Conservation (phyloP, 805 yeast species). For the Huiozyma naganishii region DNA sequence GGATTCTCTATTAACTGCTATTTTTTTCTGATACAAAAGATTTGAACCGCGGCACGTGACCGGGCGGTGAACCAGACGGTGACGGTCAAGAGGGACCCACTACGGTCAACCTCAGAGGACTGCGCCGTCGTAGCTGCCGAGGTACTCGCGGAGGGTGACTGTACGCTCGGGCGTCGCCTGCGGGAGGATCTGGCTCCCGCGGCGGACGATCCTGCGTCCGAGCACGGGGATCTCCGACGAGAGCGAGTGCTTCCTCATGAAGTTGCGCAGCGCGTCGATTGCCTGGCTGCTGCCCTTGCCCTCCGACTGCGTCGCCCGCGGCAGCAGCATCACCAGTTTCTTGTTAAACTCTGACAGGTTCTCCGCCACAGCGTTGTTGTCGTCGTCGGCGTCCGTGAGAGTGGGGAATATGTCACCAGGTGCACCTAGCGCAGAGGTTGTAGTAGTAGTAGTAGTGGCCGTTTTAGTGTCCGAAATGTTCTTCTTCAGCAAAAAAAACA, state of each 20-base stretch:
- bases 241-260: slow-evolving; percentile 19
- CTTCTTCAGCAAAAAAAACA: slow-evolving; percentile 36
- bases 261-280: slow-evolving; percentile 16
- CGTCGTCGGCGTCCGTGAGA: slow-evolving; percentile 3
- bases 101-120: slow-evolving; percentile 33
- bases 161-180: slow-evolving; percentile 6
- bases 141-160: slow-evolving; percentile 1
- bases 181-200: slow-evolving; percentile 17
- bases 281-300: slow-evolving; percentile 16
- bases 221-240: slow-evolving; percentile 11
- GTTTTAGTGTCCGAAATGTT: slow-evolving; percentile 5
- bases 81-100: slow-evolving; percentile 43
- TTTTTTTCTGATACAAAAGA: not conserved
- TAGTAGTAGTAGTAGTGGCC: not conserved
- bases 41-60: not conserved
- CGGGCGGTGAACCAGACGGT: not conserved
- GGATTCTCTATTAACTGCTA: too few relatives aligned
- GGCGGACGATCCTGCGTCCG: slow-evolving; percentile 18
- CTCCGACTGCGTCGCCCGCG: slow-evolving; percentile 7
- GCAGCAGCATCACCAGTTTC: slow-evolving; percentile 15
- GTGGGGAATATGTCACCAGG: not conserved
- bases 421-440: not conserved
- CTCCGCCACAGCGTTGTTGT: not conserved
- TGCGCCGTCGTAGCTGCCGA: not conserved
- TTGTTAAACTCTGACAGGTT: not conserved